phyloP scores from a whole-genome alignment of 495 filamentous ascomycete genomes.

The Acidomyces sp. region DNA sequence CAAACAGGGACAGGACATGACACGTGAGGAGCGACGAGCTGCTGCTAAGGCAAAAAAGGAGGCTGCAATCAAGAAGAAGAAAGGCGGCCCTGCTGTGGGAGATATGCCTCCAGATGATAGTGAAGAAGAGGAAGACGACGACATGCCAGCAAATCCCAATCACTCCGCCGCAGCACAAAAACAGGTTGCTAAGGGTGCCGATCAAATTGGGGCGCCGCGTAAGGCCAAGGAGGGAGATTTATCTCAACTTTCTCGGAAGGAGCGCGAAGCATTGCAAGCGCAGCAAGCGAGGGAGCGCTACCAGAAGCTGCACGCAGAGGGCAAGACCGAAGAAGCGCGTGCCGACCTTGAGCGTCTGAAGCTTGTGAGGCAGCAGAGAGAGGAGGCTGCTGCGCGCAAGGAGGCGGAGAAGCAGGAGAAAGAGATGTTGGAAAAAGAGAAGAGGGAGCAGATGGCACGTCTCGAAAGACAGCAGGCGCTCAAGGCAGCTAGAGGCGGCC shows the following conservation, averaged over 20 bases:
- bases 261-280: slow-evolving; percentile 81
- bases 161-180: slow-evolving; percentile 62
- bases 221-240: slow-evolving; percentile 23
- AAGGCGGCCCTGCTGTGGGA: slow-evolving; percentile 55
- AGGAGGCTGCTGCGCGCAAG: slow-evolving; percentile 69
- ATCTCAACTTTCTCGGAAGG: slow-evolving; percentile 60
- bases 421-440: slow-evolving; percentile 29
- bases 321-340: slow-evolving; percentile 92
- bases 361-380: slow-evolving; percentile 71
- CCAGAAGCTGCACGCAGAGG: slow-evolving; percentile 84
- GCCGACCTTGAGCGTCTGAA: slow-evolving; percentile 77
- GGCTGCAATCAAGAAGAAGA: slow-evolving; percentile 59
- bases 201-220: slow-evolving; percentile 16
- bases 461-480: slow-evolving; percentile 26
- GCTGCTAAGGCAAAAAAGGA: slow-evolving; percentile 86
- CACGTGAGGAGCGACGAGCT: slow-evolving; percentile 75
- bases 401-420: slow-evolving; percentile 43
- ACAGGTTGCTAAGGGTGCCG: slow-evolving; percentile 30
- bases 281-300: slow-evolving; percentile 81
- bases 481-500: slow-evolving; percentile 23
- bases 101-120: slow-evolving; percentile 61
- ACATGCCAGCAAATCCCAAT: slow-evolving; percentile 79
- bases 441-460: slow-evolving; percentile 28
- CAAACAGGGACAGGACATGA: slow-evolving; percentile 37
- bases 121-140: slow-evolving; percentile 44